phyloP scores from a whole-genome alignment of 441 rosid genomes.

The Populus hybrid region DNA sequence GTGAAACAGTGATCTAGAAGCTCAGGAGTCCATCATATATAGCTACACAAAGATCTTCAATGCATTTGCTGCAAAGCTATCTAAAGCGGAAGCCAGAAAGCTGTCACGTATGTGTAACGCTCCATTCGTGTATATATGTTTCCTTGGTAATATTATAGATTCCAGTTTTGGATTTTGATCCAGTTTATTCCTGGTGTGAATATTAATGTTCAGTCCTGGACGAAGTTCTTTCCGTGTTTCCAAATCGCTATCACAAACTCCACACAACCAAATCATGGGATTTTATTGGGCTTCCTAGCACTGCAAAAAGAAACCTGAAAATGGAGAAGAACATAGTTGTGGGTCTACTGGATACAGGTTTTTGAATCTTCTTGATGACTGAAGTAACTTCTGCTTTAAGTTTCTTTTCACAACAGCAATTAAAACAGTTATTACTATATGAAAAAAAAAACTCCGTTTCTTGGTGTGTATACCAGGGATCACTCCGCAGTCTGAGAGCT shows the following conservation, averaged over 20 bases:
- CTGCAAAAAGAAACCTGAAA: constrained; percentile 54
- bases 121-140: neutral
- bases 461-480: constrained; percentile 47
- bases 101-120: constrained; percentile 36
- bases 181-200: neutral
- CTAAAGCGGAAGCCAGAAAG: constrained; percentile 50
- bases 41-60: constrained; percentile 82
- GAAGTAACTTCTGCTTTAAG: neutral
- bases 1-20: constrained; percentile 45
- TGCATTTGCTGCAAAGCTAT: constrained; percentile 85
- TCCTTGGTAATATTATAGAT: neutral
- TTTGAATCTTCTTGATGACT: neutral
- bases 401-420: neutral
- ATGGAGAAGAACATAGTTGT: constrained; percentile 62
- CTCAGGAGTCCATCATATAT: constrained; percentile 55
- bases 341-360: constrained; percentile 85
- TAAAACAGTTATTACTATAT: neutral
- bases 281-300: constrained; percentile 67
- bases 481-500: constrained; percentile 81
- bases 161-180: neutral
- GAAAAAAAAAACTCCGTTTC: neutral
- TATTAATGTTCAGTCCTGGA: constrained; percentile 38
- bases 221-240: constrained; percentile 49
- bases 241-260: constrained; percentile 56
- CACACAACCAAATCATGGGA: constrained; percentile 93